Percentiles rank a stretch among this genome's conserved stretches.
Conservation (phyloP, 1,139 yeast genomes). For the Hansenula sp. region DNA sequence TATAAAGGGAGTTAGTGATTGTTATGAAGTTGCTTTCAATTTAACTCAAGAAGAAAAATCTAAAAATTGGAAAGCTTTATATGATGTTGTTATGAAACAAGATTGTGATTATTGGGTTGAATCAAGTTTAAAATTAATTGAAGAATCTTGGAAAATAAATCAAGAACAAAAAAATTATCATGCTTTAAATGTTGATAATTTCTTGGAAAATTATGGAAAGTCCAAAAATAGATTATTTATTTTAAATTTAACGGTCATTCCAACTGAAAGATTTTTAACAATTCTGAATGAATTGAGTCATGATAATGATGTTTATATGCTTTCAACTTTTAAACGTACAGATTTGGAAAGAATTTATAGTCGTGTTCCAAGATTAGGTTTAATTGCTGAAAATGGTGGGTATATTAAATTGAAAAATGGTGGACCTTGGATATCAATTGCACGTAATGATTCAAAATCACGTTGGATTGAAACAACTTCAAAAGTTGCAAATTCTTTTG, state of each 20-base stretch:
- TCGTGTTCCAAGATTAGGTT: constrained; percentile 65
- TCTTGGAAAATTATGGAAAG: constrained; percentile 29
- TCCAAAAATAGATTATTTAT: constrained; percentile 40
- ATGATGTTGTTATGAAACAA: constrained; percentile 53
- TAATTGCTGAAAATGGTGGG: constrained; percentile 90
- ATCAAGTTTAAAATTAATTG: constrained; percentile 50
- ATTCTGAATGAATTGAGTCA: constrained; percentile 49
- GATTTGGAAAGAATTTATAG: constrained; percentile 67
- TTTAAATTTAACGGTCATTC: constrained; percentile 47
- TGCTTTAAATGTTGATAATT: constrained; percentile 37
- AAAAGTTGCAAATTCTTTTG: constrained; percentile 59
- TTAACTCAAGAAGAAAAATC: constrained; percentile 58
- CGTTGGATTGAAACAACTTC: constrained; percentile 65
- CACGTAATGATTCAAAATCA: constrained; percentile 37
- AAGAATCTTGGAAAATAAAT: constrained; percentile 59
- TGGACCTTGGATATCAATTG: constrained; percentile 58
- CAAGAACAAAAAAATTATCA: constrained; percentile 34
- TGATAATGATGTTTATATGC: constrained; percentile 63
- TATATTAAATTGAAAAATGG: constrained; percentile 42
- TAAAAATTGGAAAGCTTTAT: constrained; percentile 58
- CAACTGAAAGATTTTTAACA: constrained; percentile 43
- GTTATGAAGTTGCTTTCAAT: constrained; percentile 57
- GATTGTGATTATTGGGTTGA: constrained; percentile 77
- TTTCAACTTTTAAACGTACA: constrained; percentile 58
- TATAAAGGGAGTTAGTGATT: constrained; percentile 55